phyloP scores from a whole-genome alignment of 1,284 basidiomycete species.

The Moesziomyces globuligerus region DNA sequence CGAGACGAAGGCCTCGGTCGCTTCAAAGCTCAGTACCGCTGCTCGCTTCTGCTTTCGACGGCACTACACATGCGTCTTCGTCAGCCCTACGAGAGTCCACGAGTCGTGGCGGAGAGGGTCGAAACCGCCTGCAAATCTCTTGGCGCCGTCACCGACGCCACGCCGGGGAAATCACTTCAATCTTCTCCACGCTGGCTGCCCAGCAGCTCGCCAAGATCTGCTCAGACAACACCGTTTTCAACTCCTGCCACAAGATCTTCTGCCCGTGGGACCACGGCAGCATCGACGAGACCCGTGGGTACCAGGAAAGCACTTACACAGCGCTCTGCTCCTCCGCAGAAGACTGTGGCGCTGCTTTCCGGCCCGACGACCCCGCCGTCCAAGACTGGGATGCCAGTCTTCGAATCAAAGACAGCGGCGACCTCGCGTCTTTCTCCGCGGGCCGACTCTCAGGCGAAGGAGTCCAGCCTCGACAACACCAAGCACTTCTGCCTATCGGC shows the following conservation, averaged over 20 bases:
- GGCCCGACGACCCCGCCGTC: slow-evolving; percentile 24
- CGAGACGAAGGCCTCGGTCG: slow-evolving; percentile 24
- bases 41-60: slow-evolving; percentile 21
- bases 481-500: slow-evolving; percentile 36
- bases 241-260: slow-evolving; percentile 13
- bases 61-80: slow-evolving; percentile 32
- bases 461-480: slow-evolving; percentile 15
- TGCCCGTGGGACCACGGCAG: slow-evolving; percentile 9
- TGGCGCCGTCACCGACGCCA: slow-evolving; percentile 2
- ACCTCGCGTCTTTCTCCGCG: neutral
- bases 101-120: slow-evolving; percentile 18
- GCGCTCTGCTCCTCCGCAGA: slow-evolving; percentile 28
- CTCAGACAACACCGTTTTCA: neutral
- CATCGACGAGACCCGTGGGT: slow-evolving; percentile 3
- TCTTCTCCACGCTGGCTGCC: neutral
- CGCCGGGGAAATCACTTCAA: slow-evolving; percentile 3
- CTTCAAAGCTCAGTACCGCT: slow-evolving; percentile 39
- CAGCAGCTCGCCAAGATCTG: slow-evolving; percentile 12
- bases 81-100: slow-evolving; percentile 22
- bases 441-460: neutral
- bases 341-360: slow-evolving; percentile 6
- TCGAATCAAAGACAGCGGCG: slow-evolving; percentile 2
- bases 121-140: slow-evolving; percentile 36
- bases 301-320: slow-evolving; percentile 19
- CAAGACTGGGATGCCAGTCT: slow-evolving; percentile 19